phyloP scores from a whole-genome alignment of 1,284 basidiomycete species.

The Malassezia nana region DNA sequence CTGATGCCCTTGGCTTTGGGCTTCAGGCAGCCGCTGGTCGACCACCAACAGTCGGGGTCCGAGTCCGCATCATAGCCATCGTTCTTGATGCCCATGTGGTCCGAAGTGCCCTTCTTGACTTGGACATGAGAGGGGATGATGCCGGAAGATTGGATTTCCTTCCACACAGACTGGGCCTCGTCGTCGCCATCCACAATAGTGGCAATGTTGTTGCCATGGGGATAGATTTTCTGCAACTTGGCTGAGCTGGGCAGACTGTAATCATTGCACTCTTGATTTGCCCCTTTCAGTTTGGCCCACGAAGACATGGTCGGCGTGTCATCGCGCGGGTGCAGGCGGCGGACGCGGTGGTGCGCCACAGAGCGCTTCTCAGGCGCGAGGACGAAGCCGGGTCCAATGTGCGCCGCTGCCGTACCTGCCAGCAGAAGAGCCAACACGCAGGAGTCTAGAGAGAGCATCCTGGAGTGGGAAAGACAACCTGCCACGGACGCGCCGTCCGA shows the following conservation, averaged over 20 bases:
- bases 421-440: neutral
- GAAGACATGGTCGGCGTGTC: neutral
- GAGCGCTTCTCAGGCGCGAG: neutral
- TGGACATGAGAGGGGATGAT: slow-evolving; percentile 4
- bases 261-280: slow-evolving; percentile 1
- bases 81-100: neutral
- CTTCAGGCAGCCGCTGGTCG: slow-evolving; percentile 32
- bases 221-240: slow-evolving; percentile 5
- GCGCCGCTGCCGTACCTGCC: neutral
- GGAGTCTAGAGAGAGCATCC: neutral
- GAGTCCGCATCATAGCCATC: neutral
- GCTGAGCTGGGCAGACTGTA: slow-evolving; percentile 1
- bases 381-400: neutral
- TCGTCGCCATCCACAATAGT: slow-evolving; percentile 48
- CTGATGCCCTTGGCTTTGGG: slow-evolving; percentile 41
- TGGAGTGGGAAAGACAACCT: neutral
- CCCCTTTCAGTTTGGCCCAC: neutral
- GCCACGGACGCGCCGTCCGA: neutral
- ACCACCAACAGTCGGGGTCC: slow-evolving; percentile 47
- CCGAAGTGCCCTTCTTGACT: neutral
- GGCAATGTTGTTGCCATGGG: slow-evolving; percentile 48
- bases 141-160: slow-evolving; percentile 31
- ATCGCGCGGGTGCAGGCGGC: neutral
- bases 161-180: slow-evolving; percentile 42
- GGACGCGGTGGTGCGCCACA: neutral